Evolutionary conservation across 495 filamentous ascomycete genomes (phyloP).

Genomic region (Lineolata rhizophorae): DNA sequence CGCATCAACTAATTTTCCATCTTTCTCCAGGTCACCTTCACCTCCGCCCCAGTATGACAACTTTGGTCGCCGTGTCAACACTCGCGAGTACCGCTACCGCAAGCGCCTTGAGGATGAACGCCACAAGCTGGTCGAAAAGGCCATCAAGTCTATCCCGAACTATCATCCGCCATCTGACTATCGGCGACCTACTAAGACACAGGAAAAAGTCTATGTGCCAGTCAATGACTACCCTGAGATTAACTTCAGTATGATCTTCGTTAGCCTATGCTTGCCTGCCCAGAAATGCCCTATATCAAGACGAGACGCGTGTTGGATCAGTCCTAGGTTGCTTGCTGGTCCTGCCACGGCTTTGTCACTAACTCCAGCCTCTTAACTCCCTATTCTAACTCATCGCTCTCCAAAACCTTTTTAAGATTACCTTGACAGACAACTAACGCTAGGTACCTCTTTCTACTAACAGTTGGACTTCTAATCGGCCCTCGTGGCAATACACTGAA

Average conservation of each 20-base stretch:
- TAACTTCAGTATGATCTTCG: conserved; percentile 99
- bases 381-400: too few species aligned
- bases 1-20: too few species aligned
- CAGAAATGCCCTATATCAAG: neutral
- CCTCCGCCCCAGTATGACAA: conserved; percentile 96
- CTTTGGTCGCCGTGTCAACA: conserved; percentile 95
- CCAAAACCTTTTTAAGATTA: too few species aligned
- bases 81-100: conserved; percentile 88
- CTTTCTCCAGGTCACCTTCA: conserved; percentile 55
- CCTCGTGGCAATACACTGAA: conserved; percentile 98
- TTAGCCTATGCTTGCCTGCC: conserved; percentile 42
- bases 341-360: neutral
- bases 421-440: conserved; percentile 55
- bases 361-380: too few species aligned
- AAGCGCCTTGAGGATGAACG: conserved; percentile 96
- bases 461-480: conserved; percentile 98
- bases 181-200: conserved; percentile 93
- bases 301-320: too few species aligned
- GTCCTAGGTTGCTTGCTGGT: neutral
- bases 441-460: conserved; percentile 65
- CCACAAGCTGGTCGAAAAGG: conserved; percentile 92
- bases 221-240: conserved; percentile 99
- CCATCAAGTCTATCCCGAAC: conserved; percentile 95
- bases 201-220: conserved; percentile 99
- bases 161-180: conserved; percentile 96